phyloP scores from a whole-genome alignment of 495 filamentous ascomycete species.

The Aspergillus heteromorphus region DNA sequence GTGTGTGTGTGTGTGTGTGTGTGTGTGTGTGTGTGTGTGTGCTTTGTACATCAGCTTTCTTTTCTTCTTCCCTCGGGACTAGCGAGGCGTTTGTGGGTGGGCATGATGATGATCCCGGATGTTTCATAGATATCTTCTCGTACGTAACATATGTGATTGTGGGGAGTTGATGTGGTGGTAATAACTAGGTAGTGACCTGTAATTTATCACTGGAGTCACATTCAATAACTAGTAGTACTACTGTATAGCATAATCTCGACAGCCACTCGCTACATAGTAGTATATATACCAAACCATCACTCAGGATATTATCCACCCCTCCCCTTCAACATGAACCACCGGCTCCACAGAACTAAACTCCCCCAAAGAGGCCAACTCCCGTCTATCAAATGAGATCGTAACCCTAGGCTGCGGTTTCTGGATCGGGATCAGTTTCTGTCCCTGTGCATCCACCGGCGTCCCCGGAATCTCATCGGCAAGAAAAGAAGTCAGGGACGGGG shows the following conservation, averaged over 20 bases:
- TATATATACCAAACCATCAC: no score
- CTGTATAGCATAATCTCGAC: no score
- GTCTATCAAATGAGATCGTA: conserved; percentile 6
- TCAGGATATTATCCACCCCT: neutral
- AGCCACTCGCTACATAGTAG: no score
- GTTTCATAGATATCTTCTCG: neutral
- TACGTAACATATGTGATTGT: neutral
- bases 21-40: neutral
- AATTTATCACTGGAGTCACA: no score
- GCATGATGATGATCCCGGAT: neutral
- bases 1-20: neutral
- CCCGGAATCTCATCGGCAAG: conserved; percentile 7
- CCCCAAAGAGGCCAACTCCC: neutral
- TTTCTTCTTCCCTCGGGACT: neutral
- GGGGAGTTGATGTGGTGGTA: neutral
- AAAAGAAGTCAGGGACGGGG: neutral
- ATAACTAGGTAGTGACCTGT: neutral
- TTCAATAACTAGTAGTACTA: no score
- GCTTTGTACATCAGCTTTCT: neutral
- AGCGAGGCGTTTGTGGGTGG: conserved; percentile 5
- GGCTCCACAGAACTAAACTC: neutral
- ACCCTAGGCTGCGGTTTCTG: neutral
- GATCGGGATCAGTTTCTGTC: neutral
- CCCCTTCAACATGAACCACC: neutral
- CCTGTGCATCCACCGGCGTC: conserved; percentile 1